Base-by-base conservation (phyloP, 805 yeast genomes). In the Teunomyces panamensis region DNA sequence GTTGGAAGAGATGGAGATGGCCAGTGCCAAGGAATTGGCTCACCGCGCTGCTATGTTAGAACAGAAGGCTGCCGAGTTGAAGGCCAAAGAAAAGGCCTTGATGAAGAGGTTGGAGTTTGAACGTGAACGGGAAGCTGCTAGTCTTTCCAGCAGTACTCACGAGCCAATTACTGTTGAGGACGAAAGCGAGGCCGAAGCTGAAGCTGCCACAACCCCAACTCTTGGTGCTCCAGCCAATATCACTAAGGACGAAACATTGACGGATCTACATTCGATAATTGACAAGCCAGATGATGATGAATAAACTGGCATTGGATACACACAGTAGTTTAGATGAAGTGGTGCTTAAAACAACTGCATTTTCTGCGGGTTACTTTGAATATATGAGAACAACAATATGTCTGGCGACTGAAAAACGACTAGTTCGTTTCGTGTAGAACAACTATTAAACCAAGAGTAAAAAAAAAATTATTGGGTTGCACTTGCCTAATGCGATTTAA, bases 1-100 rank as follows among this genome's bases (percentile, higher is more conserved):
- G 67, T 69, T 87, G 44, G 91, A 87, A 62, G 89, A 87, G 56
- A 68, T 87, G 67, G 95, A 87, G 63, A 84, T 84, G 58, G 85
- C 84, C 52, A 80, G 87, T 46, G 94, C 92, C 0, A 77, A 77
- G 59, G 92, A 86, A 57, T 71, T 87, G 57, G 81, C 89, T 27
- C 73, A 73, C 50, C 74, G 91, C 54, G 92, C 91, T n/a, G 84
- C 85, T 14, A 82, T 84, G 48, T 73, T 87, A 56, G 94, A 87
- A 62, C 80, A 77, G 58, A 84, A 83, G 58, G 92, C 92, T 2
- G 85, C 82, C 39, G 85, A 79, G 53, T 74, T 87, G 65, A 87
- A 85, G 69, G 70, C 76, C 50, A 81, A 81, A 67, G 94, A 87
- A 60, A 80, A 70, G 55, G 56, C 74, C 44, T 62, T 85, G 54